Evolutionary conservation across 305 asterid genomes (phyloP).

Genomic region (Fraxinus ornus): DNA sequence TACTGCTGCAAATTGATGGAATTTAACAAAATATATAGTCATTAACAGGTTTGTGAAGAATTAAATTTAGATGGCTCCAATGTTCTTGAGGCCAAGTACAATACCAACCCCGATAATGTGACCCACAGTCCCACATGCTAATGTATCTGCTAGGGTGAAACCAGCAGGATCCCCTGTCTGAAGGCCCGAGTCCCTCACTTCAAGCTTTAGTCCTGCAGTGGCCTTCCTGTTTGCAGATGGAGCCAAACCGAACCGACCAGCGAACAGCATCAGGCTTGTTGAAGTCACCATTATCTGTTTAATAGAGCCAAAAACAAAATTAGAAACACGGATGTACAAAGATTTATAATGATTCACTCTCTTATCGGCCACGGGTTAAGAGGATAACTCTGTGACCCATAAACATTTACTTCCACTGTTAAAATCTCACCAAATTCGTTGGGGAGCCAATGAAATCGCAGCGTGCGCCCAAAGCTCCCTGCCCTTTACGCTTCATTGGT

Average conservation of each 20-base stretch:
- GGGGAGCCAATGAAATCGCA: constrained; percentile 89
- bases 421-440: constrained; percentile 60
- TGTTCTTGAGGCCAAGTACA: constrained; percentile 86
- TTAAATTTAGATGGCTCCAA: constrained; percentile 49
- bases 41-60: neutral
- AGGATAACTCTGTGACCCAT: neutral
- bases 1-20: neutral
- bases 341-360: neutral
- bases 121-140: constrained; percentile 85
- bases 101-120: constrained; percentile 97
- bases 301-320: neutral
- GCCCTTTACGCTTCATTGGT: constrained; percentile 53
- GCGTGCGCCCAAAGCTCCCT: constrained; percentile 73
- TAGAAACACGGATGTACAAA: neutral
- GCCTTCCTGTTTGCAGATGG: constrained; percentile 97
- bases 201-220: constrained; percentile 78
- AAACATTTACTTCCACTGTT: neutral
- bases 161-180: constrained; percentile 98
- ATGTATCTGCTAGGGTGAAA: constrained; percentile 87
- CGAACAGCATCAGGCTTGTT: constrained; percentile 83
- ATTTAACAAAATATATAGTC: neutral
- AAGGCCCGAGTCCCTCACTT: constrained; percentile 78
- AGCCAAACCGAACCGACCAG: constrained; percentile 90
- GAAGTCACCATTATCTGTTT: constrained; percentile 81
- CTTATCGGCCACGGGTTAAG: neutral